phyloP scores from a whole-genome alignment of 1,284 basidiomycete genomes.

The Heterobasidion irregulare region DNA sequence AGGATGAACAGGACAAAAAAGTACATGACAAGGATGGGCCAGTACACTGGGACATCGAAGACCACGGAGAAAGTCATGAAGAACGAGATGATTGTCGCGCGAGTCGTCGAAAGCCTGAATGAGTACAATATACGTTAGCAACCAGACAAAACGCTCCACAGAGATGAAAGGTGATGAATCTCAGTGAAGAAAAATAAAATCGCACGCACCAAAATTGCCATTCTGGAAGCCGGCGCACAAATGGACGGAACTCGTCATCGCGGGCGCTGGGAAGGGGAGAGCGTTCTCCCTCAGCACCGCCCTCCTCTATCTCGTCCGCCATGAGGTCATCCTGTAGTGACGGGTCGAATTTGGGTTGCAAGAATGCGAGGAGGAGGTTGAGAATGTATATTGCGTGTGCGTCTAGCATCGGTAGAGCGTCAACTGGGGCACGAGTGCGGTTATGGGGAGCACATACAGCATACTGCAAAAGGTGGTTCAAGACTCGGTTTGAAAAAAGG shows the following conservation, averaged over 20 bases:
- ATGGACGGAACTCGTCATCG: conserved; percentile 93
- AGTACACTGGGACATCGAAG: conserved; percentile 96
- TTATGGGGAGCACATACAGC: conserved; percentile 43
- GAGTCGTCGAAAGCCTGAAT: conserved; percentile 83
- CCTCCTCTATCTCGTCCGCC: conserved; percentile 94
- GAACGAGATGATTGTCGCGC: conserved; percentile 78
- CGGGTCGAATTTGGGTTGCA: conserved; percentile 94
- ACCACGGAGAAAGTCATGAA: conserved; percentile 72
- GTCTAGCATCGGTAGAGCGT: conserved; percentile 32
- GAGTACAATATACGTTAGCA: neutral
- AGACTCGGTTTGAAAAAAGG: neutral
- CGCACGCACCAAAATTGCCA: conserved; percentile 86
- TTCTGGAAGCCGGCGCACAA: conserved; percentile 92
- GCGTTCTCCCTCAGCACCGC: conserved; percentile 40
- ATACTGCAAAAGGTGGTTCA: conserved; percentile 33
- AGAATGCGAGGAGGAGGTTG: conserved; percentile 83
- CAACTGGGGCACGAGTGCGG: neutral
- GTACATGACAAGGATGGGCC: conserved; percentile 94
- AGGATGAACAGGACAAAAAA: conserved; percentile 83
- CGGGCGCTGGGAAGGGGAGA: conserved; percentile 48
- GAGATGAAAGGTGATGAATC: neutral
- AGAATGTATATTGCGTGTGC: conserved; percentile 89
- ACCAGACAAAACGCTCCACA: neutral
- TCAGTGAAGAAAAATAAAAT: too few species aligned
- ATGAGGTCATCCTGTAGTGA: conserved; percentile 88